Conservation (phyloP, 495 filamentous ascomycete species). For the Penicillium roqueforti region DNA sequence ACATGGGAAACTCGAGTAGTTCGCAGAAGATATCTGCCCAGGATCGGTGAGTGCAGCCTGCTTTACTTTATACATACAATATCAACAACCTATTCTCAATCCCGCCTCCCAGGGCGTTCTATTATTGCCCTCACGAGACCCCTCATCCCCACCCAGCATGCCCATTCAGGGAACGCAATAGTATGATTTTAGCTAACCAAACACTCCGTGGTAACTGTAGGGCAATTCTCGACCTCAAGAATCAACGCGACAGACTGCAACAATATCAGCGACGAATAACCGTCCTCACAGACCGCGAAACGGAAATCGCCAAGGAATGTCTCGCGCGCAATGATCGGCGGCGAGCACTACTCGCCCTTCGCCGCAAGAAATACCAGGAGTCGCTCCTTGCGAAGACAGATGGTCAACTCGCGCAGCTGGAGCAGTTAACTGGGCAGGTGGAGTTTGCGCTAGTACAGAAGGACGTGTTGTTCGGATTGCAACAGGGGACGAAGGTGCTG, state of each 20-base stretch:
- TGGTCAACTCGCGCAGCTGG: slow-evolving; percentile 79
- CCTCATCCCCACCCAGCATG: slow-evolving; percentile 7
- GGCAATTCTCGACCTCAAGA: slow-evolving; percentile 95
- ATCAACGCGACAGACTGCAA: slow-evolving; percentile 92
- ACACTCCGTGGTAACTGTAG: slow-evolving; percentile 33
- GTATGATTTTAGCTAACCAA: slow-evolving; percentile 6
- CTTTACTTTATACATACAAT: neutral
- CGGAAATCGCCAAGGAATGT: slow-evolving; percentile 74
- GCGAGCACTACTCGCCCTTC: slow-evolving; percentile 81
- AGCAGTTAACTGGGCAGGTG: slow-evolving; percentile 75
- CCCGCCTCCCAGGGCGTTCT: neutral
- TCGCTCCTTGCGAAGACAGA: slow-evolving; percentile 86
- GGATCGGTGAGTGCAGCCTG: slow-evolving; percentile 51
- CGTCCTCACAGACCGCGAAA: slow-evolving; percentile 77
- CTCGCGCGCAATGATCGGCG: slow-evolving; percentile 69
- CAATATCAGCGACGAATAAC: slow-evolving; percentile 89
- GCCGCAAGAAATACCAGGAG: slow-evolving; percentile 96
- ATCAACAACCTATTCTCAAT: neutral
- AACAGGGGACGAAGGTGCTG: slow-evolving; percentile 86
- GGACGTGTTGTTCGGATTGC: slow-evolving; percentile 85
- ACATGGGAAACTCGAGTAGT: slow-evolving; percentile 65
- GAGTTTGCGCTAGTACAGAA: slow-evolving; percentile 96
- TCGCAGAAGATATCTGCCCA: slow-evolving; percentile 67
- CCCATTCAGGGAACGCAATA: neutral
- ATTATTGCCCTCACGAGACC: slow-evolving; percentile 22